A percentile compares a stretch with the other conserved stretches of the same genome.
phyloP scores from a whole-genome alignment of 169 alveolate species.

The Plasmodium gallinaceum region DNA sequence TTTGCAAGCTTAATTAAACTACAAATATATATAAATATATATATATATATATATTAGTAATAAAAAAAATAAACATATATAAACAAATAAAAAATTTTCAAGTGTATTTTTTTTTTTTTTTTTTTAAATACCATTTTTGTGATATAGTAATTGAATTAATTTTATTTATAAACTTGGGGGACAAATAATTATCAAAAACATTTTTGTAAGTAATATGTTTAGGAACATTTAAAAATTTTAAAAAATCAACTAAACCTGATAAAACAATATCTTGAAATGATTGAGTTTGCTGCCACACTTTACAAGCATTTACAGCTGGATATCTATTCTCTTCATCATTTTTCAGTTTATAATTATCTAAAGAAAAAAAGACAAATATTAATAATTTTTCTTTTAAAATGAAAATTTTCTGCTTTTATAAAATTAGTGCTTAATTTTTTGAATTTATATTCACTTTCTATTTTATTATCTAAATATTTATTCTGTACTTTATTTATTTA shows the following conservation, averaged over 20 bases:
- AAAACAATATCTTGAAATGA: conserved; percentile 84
- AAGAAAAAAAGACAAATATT: conserved; percentile 14
- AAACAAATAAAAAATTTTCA: neutral
- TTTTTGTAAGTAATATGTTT: conserved; percentile 82
- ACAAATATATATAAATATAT: conserved; percentile 1
- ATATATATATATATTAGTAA: neutral
- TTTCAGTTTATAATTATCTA: conserved; percentile 84
- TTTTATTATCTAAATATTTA: too few species aligned
- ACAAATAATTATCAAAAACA: conserved; percentile 81
- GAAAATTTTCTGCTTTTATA: neutral
- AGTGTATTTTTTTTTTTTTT: neutral
- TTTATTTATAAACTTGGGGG: conserved; percentile 80
- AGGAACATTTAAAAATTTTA: conserved; percentile 83
- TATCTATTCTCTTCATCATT: conserved; percentile 80
- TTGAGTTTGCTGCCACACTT: conserved; percentile 87
- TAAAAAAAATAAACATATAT: neutral
- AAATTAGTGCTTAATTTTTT: neutral
- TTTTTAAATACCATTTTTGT: conserved; percentile 41
- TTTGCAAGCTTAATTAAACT: conserved; percentile 78
- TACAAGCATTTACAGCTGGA: conserved; percentile 86
- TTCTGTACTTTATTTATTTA: neutral
- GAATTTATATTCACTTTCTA: too few species aligned
- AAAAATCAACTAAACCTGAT: conserved; percentile 84
- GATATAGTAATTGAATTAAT: conserved; percentile 65
- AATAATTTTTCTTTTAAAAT: neutral